Conservation (phyloP, 331 rosid genomes). For the Spiraea crenata region DNA sequence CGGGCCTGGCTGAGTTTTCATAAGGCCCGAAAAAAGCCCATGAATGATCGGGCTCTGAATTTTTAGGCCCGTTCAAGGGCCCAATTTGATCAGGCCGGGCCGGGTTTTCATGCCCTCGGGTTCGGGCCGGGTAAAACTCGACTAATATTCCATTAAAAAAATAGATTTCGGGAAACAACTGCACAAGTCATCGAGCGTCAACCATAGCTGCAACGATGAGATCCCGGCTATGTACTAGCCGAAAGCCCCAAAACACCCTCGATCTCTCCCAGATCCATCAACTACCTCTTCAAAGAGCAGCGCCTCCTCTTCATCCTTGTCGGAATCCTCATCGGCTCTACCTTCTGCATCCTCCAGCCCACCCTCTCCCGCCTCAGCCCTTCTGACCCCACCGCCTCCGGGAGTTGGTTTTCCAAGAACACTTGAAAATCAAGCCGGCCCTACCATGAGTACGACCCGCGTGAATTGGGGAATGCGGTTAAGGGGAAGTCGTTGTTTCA, state of each 20-base stretch:
- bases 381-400: conserved; percentile 36
- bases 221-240: conserved; percentile 66
- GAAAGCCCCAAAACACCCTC: conserved; percentile 58
- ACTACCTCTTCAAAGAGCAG: conserved; percentile 74
- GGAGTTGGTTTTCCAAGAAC: conserved; percentile 60
- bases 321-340: conserved; percentile 82
- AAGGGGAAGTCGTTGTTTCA: conserved; percentile 54
- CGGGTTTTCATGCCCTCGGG: too few relatives aligned
- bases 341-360: conserved; percentile 82
- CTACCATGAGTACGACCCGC: conserved; percentile 5
- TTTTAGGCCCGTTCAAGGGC: too few relatives aligned
- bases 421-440: conserved; percentile 46
- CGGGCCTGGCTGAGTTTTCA: too few relatives aligned
- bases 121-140: too few relatives aligned
- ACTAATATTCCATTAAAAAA: too few relatives aligned
- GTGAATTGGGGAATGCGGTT: too few relatives aligned
- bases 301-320: conserved; percentile 78
- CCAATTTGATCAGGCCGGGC: too few relatives aligned
- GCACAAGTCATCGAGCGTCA: conserved; percentile 60
- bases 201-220: conserved; percentile 79
- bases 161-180: too few relatives aligned
- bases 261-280: conserved; percentile 92
- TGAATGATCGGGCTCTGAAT: too few relatives aligned
- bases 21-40: too few relatives aligned
- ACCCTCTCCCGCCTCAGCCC: conserved; percentile 61